A percentile compares a stretch with the other conserved stretches of the same genome.
Evolutionary conservation across 225 moss, liverwort and hornwort species (phyloP).

Genomic region (Asterella californica): DNA sequence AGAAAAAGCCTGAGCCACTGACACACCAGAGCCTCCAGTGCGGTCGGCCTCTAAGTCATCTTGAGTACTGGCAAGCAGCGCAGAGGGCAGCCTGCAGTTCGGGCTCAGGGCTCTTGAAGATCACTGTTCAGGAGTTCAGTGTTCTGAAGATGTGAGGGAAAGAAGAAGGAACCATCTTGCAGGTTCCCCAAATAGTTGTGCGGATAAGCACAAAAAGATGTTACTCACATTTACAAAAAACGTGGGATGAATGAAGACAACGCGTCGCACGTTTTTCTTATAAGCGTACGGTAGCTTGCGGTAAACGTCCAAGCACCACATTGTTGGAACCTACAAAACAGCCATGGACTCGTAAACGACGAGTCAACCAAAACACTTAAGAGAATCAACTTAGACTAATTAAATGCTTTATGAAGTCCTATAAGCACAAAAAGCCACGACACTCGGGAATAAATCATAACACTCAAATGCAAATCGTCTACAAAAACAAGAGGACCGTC

Average conservation of each 20-base stretch:
- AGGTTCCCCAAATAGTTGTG: neutral
- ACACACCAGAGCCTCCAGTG: too few species aligned
- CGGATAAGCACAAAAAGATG: neutral
- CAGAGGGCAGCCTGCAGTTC: too few species aligned
- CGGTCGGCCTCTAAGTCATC: too few species aligned
- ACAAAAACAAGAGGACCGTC: too few species aligned
- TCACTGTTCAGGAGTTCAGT: too few species aligned
- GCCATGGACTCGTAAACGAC: neutral
- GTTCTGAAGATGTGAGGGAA: neutral
- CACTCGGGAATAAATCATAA: neutral
- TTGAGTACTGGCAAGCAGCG: too few species aligned
- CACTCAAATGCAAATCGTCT: too few species aligned
- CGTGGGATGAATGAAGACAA: conserved; percentile 50
- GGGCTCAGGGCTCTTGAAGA: too few species aligned
- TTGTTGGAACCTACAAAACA: conserved; percentile 35
- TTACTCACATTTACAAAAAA: conserved; percentile 46
- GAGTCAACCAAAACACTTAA: neutral
- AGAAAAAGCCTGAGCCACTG: too few species aligned
- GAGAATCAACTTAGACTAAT: neutral
- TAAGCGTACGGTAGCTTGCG: conserved; percentile 49
- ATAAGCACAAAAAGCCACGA: neutral
- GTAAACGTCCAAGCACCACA: conserved; percentile 55
- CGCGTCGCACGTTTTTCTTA: conserved; percentile 43
- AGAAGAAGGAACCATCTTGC: neutral
- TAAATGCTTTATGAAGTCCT: neutral